Percentiles rank a stretch among this genome's conserved stretches.
Evolutionary conservation across 1,139 yeast species (phyloP).

Genomic region (Entelexis sorbosivorans): DNA sequence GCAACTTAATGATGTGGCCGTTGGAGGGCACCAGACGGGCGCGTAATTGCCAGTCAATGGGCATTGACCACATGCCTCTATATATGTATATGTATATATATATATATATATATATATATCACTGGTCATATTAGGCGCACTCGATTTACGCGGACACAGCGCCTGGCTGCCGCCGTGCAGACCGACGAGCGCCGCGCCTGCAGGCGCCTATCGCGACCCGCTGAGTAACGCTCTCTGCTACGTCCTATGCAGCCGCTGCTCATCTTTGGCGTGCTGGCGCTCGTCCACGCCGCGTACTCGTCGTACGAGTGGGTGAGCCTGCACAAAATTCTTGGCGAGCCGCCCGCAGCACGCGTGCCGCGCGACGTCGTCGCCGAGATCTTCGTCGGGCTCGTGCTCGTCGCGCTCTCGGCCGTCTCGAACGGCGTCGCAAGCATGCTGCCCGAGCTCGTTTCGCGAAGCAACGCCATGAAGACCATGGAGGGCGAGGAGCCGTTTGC

Average conservation of each 20-base stretch:
- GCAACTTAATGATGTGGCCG: too few relatives aligned
- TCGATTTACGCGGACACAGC: too few relatives aligned
- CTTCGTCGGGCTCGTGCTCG: constrained; percentile 26
- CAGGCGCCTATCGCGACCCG: not conserved
- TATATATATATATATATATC: too few relatives aligned
- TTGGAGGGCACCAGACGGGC: too few relatives aligned
- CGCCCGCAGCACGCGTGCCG: constrained; percentile 10
- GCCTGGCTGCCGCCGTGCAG: too few relatives aligned
- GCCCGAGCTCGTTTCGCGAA: constrained; percentile 27
- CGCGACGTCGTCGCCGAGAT: constrained; percentile 28
- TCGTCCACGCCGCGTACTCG: constrained; percentile 30
- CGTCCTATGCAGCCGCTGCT: constrained; percentile 1
- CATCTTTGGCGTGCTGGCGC: constrained; percentile 24
- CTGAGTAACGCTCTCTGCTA: not conserved
- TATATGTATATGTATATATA: too few relatives aligned
- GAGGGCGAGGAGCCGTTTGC: constrained; percentile 24
- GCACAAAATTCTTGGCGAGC: constrained; percentile 24
- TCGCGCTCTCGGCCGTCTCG: constrained; percentile 24
- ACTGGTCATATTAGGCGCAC: too few relatives aligned
- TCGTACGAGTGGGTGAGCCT: constrained; percentile 30
- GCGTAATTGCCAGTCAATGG: too few relatives aligned
- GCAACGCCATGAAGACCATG: constrained; percentile 22
- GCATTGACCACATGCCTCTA: too few relatives aligned
- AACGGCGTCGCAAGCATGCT: constrained; percentile 24
- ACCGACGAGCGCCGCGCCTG: too few relatives aligned